phyloP scores from a whole-genome alignment of 2,329 filamentous ascomycete genomes.

The Aspergillus amoenus region DNA sequence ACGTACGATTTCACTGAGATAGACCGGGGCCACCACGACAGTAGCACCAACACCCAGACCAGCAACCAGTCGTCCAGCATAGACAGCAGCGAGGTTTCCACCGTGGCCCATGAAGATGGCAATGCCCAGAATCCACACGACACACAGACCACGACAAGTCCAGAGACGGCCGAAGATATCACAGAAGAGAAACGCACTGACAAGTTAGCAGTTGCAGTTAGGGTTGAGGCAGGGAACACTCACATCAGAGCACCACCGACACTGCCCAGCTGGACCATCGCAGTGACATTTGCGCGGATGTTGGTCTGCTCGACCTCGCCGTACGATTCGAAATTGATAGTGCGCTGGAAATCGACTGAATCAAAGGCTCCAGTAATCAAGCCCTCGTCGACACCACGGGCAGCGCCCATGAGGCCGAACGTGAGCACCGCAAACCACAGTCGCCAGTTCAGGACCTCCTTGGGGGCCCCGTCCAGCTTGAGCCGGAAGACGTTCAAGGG shows the following conservation, averaged over 20 bases:
- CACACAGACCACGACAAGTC: conserved; percentile 42
- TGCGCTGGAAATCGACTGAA: conserved; percentile 61
- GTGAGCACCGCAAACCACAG: conserved; percentile 74
- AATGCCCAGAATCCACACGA: conserved; percentile 44
- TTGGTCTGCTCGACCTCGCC: conserved; percentile 58
- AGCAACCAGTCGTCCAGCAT: conserved; percentile 46
- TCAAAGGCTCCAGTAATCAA: conserved; percentile 72
- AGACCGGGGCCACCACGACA: conserved; percentile 58
- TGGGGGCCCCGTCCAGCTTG: conserved; percentile 54
- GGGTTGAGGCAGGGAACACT: conserved; percentile 15
- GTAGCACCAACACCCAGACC: conserved; percentile 46
- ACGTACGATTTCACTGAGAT: conserved; percentile 66
- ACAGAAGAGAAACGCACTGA: conserved; percentile 51
- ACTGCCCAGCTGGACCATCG: conserved; percentile 79
- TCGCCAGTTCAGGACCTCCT: conserved; percentile 72
- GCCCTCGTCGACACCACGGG: conserved; percentile 77
- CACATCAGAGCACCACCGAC: conserved; percentile 68
- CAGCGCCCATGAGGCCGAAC: conserved; percentile 67
- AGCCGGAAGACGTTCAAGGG: conserved; percentile 11
- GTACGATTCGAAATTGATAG: conserved; percentile 59
- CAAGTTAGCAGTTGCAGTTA: neutral
- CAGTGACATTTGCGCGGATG: conserved; percentile 73
- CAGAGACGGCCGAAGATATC: conserved; percentile 47
- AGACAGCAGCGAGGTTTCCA: conserved; percentile 40
- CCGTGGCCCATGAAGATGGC: conserved; percentile 45